Conservation (phyloP, 2,329 filamentous ascomycete species). For the Escovopsis weberi region DNA sequence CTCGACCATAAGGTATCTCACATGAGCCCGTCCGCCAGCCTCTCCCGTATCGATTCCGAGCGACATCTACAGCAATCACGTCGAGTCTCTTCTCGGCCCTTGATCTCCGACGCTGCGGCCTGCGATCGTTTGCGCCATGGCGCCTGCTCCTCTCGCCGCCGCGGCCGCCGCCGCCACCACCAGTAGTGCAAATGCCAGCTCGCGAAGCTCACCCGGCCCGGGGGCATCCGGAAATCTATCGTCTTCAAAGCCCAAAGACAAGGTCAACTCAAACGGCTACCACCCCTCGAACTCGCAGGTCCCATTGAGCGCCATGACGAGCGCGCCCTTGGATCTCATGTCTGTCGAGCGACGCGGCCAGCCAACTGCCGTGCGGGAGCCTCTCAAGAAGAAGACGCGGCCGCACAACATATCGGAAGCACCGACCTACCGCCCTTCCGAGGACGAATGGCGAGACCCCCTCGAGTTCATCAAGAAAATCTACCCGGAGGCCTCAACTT, state of each 20-base stretch:
- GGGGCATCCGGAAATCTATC: constrained; percentile 20
- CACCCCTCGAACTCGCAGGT: constrained; percentile 35
- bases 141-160: constrained; percentile 18
- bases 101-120: constrained; percentile 1
- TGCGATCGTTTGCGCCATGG: constrained; percentile 18
- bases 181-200: constrained; percentile 32
- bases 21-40: constrained; percentile 3
- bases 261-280: constrained; percentile 38
- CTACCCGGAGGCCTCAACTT: constrained; percentile 67
- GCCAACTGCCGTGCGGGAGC: constrained; percentile 59
- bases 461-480: constrained; percentile 92
- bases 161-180: constrained; percentile 21
- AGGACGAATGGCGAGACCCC: constrained; percentile 90
- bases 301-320: constrained; percentile 41
- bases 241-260: constrained; percentile 34
- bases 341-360: constrained; percentile 88
- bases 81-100: constrained; percentile 4
- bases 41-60: not conserved
- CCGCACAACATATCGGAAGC: constrained; percentile 80
- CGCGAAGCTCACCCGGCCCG: constrained; percentile 36
- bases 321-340: constrained; percentile 59
- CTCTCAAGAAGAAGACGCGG: constrained; percentile 60
- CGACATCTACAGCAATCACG: constrained; percentile 2
- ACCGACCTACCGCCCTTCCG: constrained; percentile 76
- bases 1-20: constrained; percentile 6